Evolutionary conservation across 2,329 filamentous ascomycete genomes (phyloP).

Genomic region (Parastagonospora nodorum): DNA sequence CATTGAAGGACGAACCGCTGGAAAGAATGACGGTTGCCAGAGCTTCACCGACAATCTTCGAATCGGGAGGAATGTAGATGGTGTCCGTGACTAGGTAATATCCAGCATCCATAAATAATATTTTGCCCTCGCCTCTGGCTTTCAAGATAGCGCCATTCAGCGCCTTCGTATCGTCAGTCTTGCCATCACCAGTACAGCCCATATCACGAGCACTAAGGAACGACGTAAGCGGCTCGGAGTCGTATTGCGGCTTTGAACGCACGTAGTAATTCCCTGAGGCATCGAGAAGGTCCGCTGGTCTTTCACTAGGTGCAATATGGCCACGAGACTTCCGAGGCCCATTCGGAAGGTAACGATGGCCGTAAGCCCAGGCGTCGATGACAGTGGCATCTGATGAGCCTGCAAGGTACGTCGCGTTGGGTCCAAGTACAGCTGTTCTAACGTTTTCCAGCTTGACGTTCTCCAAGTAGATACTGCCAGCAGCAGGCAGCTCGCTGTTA

Average conservation of each 20-base stretch:
- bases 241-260: conserved; percentile 57
- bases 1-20: conserved; percentile 58
- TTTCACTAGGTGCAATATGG: conserved; percentile 51
- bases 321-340: conserved; percentile 54
- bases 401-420: conserved; percentile 29
- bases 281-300: conserved; percentile 47
- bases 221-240: conserved; percentile 57
- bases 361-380: conserved; percentile 40
- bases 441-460: conserved; percentile 64
- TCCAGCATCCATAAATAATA: conserved; percentile 64
- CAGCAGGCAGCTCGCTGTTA: conserved; percentile 49
- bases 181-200: conserved; percentile 78
- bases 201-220: conserved; percentile 61
- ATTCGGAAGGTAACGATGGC: conserved; percentile 35
- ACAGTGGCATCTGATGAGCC: conserved; percentile 26
- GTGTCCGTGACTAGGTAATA: conserved; percentile 61
- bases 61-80: conserved; percentile 66
- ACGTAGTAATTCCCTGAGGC: conserved; percentile 55
- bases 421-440: conserved; percentile 27
- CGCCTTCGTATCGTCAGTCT: conserved; percentile 80
- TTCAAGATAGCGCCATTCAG: conserved; percentile 75
- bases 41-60: conserved; percentile 82
- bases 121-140: conserved; percentile 58
- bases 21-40: conserved; percentile 85
- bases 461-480: conserved; percentile 60